Base-by-base conservation (phyloP, 2,329 filamentous ascomycete species). In the Phaeophleospora eucalypticola region DNA sequence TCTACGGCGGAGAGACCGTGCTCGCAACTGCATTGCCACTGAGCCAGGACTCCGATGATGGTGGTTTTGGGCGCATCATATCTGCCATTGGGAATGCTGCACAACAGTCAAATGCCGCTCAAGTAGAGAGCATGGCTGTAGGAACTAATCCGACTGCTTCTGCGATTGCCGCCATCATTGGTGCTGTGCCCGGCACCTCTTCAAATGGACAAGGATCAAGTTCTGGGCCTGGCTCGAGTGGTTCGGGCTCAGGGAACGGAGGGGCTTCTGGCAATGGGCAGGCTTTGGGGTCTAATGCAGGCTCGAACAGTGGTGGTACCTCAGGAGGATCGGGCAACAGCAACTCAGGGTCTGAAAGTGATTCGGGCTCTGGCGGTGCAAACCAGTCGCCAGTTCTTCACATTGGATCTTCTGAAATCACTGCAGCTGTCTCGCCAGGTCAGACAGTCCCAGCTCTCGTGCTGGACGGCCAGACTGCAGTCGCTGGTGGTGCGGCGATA, bases 401-500 rank as follows among this genome's bases (percentile, higher is more conserved):
- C 35, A 46, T 61, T 19, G 56, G 49, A 10, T 48, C 43, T 17
- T 44, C 50, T 0, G 48, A 49, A 0, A 46, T 54, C 29, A 60
- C 60, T 10, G 59, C 56, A 14, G 49, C 49, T 2, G 48, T 56
- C 2, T 47, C 41, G 4, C 43, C 24, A 16, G 44, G 42, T 4
- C 46, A 21, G 12, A 41, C 36, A 19, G 39, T 48, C 2, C 36
- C 56, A 15, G 54, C 53, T 6, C 56, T 65, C 32, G 54, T 61
- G 6, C 33, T 65, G n/a, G 58, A 42, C 18, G 61, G 60, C 3
- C 56, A 63, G 33, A 62, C 57, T 10, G 42, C 54, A 32, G 29
- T 49, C 12, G 55, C 63, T 24, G 63, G 63, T n/a, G 58, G 58
- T 10, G 35, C 57, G 9, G 45, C 57, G 1, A 56, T 63, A 19